Percentiles rank a stretch among this genome's conserved stretches.
phyloP scores from a whole-genome alignment of 2,329 filamentous ascomycete species.

The Pseudogymnoascus sp. region DNA sequence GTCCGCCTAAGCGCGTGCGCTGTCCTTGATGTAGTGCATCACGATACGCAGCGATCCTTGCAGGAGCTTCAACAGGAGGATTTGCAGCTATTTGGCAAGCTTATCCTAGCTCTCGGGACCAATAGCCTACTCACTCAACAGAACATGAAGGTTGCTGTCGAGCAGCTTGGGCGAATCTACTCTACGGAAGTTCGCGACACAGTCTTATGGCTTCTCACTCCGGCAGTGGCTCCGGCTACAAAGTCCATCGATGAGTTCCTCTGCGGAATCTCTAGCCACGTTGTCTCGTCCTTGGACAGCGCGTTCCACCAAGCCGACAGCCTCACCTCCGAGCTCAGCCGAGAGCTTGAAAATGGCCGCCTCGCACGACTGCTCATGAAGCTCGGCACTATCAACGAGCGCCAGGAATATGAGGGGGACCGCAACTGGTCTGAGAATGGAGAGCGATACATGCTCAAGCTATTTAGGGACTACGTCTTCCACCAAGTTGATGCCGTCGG shows the following conservation, averaged over 20 bases:
- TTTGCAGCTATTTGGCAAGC: slow-evolving; percentile 71
- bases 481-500: slow-evolving; percentile 86
- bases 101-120: slow-evolving; percentile 75
- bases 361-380: slow-evolving; percentile 75
- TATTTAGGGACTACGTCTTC: slow-evolving; percentile 96
- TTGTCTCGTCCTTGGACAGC: slow-evolving; percentile 68
- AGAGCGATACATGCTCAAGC: slow-evolving; percentile 83
- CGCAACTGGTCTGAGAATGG: slow-evolving; percentile 83
- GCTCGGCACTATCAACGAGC: slow-evolving; percentile 79
- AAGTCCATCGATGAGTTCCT: slow-evolving; percentile 78
- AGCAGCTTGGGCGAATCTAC: slow-evolving; percentile 69
- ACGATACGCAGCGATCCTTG: slow-evolving; percentile 60
- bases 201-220: slow-evolving; percentile 71
- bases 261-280: slow-evolving; percentile 66
- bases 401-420: slow-evolving; percentile 74
- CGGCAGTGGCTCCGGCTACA: slow-evolving; percentile 45
- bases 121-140: slow-evolving; percentile 48
- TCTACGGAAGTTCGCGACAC: slow-evolving; percentile 71
- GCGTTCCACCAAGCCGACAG: slow-evolving; percentile 73
- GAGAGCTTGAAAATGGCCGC: slow-evolving; percentile 85
- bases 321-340: slow-evolving; percentile 60
- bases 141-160: slow-evolving; percentile 63
- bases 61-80: slow-evolving; percentile 82
- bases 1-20: slow-evolving; percentile 82
- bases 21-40: slow-evolving; percentile 82